Percentiles rank a stretch among this genome's conserved stretches.
Evolutionary conservation across 2,329 filamentous ascomycete genomes (phyloP).

Genomic region (Tolypocladium pustulatum): DNA sequence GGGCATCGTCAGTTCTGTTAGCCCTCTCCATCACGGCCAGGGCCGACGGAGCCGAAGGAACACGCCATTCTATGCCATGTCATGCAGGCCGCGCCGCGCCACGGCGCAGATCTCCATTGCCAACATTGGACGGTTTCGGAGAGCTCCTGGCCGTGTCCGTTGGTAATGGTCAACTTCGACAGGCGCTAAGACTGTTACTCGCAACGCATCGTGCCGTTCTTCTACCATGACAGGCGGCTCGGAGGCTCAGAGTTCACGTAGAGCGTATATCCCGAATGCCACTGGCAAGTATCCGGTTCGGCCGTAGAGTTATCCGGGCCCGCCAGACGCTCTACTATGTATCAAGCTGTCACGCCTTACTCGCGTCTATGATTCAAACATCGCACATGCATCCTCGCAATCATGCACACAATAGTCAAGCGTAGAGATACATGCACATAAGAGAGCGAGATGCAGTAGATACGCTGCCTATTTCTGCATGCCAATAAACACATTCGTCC

Average conservation of each 20-base stretch:
- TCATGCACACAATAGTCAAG: neutral
- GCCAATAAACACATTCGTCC: conserved; percentile 16
- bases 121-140: neutral
- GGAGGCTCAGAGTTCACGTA: neutral
- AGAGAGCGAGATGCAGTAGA: conserved; percentile 4
- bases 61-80: neutral
- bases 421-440: neutral
- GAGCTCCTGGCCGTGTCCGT: neutral
- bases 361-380: neutral
- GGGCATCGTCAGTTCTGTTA: neutral
- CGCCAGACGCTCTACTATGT: neutral
- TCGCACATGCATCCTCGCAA: neutral
- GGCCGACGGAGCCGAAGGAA: neutral
- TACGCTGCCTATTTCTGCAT: conserved; percentile 12
- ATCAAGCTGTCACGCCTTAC: neutral
- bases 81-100: neutral
- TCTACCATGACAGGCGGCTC: neutral
- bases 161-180: neutral
- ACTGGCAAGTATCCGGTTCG: neutral
- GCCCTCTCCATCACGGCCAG: neutral
- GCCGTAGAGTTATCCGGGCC: neutral
- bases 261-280: neutral
- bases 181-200: neutral
- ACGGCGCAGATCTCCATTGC: neutral
- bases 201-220: neutral